Conservation (phyloP, 208 protist species). For the Wallacemonas sp. region DNA sequence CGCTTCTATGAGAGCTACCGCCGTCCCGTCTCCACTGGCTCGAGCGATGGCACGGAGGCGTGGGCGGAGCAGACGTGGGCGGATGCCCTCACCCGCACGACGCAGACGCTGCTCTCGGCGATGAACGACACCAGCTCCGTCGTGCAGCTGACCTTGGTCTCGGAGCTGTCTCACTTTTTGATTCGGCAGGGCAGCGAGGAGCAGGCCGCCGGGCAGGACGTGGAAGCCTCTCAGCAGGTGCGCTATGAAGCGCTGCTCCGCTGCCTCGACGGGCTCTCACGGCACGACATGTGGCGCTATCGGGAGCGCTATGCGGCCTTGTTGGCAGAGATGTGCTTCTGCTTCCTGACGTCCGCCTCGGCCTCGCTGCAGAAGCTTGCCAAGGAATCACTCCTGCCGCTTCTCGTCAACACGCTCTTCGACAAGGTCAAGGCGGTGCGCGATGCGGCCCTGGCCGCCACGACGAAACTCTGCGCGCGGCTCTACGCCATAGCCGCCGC, state of each 20-base stretch:
- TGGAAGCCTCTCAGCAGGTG: slow-evolving; percentile 28
- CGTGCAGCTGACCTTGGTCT: slow-evolving; percentile 69
- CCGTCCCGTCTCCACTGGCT: too few species aligned
- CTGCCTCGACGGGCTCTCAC: slow-evolving; percentile 50
- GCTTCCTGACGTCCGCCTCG: slow-evolving; percentile 42
- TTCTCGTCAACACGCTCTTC: slow-evolving; percentile 74
- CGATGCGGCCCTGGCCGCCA: slow-evolving; percentile 59
- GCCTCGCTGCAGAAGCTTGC: slow-evolving; percentile 55
- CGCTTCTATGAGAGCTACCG: slow-evolving; percentile 1
- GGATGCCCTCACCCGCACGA: slow-evolving; percentile 44
- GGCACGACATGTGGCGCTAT: slow-evolving; percentile 79
- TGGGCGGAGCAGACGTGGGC: slow-evolving; percentile 1
- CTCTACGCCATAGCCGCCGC: slow-evolving; percentile 20
- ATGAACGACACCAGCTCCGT: slow-evolving; percentile 57
- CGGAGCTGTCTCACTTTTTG: slow-evolving; percentile 62
- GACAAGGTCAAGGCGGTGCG: slow-evolving; percentile 82
- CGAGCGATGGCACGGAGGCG: slow-evolving; percentile 1
- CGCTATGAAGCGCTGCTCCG: slow-evolving; percentile 48
- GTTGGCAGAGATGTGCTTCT: slow-evolving; percentile 59
- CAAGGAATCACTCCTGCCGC: slow-evolving; percentile 59
- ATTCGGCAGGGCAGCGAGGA: slow-evolving; percentile 9
- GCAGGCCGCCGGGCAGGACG: not conserved
- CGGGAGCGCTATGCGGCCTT: slow-evolving; percentile 63
- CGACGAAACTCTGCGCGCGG: slow-evolving; percentile 43
- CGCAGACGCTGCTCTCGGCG: slow-evolving; percentile 52